Percentiles rank a stretch among this genome's conserved stretches.
phyloP scores from a whole-genome alignment of 306 rosid genomes.

The Echinosophora koreensis region DNA sequence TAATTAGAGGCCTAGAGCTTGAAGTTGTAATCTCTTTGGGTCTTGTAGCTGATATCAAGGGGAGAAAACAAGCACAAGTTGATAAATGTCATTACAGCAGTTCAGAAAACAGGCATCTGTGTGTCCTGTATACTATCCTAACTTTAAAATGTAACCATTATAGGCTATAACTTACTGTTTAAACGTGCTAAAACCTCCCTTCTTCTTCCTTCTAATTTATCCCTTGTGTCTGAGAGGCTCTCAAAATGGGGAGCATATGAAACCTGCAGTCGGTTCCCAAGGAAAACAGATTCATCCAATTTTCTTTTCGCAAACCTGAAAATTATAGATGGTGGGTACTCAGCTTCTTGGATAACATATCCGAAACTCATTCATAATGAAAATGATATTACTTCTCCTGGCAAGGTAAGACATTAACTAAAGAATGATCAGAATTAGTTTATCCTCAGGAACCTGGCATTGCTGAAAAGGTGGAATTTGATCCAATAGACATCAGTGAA shows the following conservation, averaged over 20 bases:
- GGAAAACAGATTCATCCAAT: constrained; percentile 82
- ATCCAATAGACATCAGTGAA: constrained; percentile 92
- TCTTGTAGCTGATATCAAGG: constrained; percentile 65
- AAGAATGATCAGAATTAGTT: background rate
- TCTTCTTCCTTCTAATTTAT: constrained; percentile 85
- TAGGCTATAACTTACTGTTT: constrained; percentile 58
- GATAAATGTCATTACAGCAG: constrained; percentile 10
- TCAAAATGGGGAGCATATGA: constrained; percentile 89
- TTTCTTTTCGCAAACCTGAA: constrained; percentile 91
- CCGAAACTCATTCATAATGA: background rate
- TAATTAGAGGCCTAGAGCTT: constrained; percentile 42
- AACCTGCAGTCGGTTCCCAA: constrained; percentile 77
- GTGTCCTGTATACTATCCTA: background rate
- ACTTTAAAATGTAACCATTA: background rate
- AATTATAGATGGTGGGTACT: constrained; percentile 25
- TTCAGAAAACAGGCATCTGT: constrained; percentile 29
- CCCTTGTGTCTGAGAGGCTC: constrained; percentile 71
- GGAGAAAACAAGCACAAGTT: constrained; percentile 12
- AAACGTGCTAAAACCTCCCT: constrained; percentile 74
- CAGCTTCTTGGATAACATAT: constrained; percentile 27
- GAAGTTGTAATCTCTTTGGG: constrained; percentile 57
- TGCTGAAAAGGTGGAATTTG: constrained; percentile 74
- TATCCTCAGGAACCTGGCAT: constrained; percentile 70
- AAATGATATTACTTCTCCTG: background rate
- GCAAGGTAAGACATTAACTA: background rate